A percentile compares a stretch with the other conserved stretches of the same genome.
These are phyloP conservation scores for Trebouxia sp. DNA, from an alignment of 139 green algal genomes.

Conservation along the genomic window DNA sequence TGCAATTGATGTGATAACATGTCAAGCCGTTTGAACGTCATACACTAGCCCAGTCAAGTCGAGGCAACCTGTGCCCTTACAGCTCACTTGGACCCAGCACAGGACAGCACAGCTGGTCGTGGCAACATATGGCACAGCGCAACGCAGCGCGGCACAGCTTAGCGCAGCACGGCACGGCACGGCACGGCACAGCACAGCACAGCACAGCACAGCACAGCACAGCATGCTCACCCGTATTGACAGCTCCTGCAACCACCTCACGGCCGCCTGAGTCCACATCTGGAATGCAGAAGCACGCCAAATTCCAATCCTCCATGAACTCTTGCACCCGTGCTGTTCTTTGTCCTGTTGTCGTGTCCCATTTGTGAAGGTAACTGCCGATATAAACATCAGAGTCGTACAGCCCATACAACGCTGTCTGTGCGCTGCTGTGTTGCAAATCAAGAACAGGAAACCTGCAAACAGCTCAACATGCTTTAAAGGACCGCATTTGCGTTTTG, in stretches of 20 bases:
- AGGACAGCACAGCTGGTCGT: too few species aligned
- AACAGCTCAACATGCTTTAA: neutral
- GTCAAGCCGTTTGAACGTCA: too few species aligned
- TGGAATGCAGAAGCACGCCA: neutral
- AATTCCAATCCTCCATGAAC: conserved; percentile 6
- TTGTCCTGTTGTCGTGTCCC: too few species aligned
- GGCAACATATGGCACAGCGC: too few species aligned
- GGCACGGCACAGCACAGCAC: too few species aligned
- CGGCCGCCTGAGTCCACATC: neutral
- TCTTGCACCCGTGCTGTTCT: neutral
- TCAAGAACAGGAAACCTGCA: neutral
- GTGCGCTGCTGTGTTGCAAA: neutral
- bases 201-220: neutral
- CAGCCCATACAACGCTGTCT: neutral
- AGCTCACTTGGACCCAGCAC: too few species aligned
- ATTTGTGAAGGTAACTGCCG: neutral
- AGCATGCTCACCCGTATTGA: neutral
- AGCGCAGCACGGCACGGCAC: too few species aligned
- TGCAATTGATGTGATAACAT: too few species aligned
- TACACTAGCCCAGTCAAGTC: too few species aligned
- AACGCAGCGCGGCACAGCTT: too few species aligned
- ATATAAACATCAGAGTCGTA: neutral
- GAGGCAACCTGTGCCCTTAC: too few species aligned
- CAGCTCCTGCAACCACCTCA: conserved; percentile 2
- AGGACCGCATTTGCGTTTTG: too few species aligned